phyloP scores from a whole-genome alignment of 306 rosid genomes.

The Pyrus betulifolia region DNA sequence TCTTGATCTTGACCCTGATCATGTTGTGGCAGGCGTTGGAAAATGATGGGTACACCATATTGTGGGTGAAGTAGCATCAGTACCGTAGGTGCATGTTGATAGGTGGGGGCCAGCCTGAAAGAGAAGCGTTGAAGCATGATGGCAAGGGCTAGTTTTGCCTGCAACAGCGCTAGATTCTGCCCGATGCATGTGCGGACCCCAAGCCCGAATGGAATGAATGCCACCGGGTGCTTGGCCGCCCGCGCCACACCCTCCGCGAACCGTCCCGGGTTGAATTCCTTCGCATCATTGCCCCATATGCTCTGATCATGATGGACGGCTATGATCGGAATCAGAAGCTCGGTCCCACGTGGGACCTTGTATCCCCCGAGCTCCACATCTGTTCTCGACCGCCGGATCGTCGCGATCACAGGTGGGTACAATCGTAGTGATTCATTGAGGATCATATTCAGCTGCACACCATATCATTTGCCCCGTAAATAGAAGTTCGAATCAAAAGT shows the following conservation, averaged over 20 bases:
- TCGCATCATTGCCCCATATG: constrained; percentile 73
- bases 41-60: constrained; percentile 78
- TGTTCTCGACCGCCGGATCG: constrained; percentile 59
- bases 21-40: constrained; percentile 27
- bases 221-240: constrained; percentile 66
- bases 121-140: constrained; percentile 81
- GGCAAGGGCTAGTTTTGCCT: constrained; percentile 62
- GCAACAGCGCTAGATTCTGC: constrained; percentile 76
- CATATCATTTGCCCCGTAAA: constrained; percentile 3
- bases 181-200: constrained; percentile 88
- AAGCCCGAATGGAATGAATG: constrained; percentile 73
- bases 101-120: constrained; percentile 73
- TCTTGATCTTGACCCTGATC: constrained; percentile 13
- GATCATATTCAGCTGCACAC: constrained; percentile 71
- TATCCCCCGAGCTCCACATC: constrained; percentile 69
- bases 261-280: constrained; percentile 85
- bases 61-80: constrained; percentile 93
- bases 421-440: constrained; percentile 78
- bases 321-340: constrained; percentile 72
- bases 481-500: not conserved
- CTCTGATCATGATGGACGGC: constrained; percentile 86
- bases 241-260: constrained; percentile 63
- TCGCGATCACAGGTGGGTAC: constrained; percentile 82
- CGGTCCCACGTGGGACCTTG: constrained; percentile 78
- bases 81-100: constrained; percentile 94